These are phyloP conservation scores for Botrytis porri DNA, from an alignment of 2,329 filamentous ascomycete genomes.

Conservation along the genomic window DNA sequence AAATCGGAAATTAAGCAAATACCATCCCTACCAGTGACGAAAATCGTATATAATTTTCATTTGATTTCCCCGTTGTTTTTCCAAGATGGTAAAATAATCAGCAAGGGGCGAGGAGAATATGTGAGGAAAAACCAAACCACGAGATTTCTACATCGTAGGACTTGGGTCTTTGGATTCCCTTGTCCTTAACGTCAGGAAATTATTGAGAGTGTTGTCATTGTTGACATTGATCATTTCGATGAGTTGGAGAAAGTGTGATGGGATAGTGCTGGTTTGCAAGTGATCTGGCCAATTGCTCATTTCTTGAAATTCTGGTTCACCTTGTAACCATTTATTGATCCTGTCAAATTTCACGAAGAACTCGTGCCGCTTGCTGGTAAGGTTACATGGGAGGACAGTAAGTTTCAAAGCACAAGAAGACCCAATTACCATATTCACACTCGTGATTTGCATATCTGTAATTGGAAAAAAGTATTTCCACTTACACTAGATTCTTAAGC, in stretches of 20 bases:
- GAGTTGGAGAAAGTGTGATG: background rate
- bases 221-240: background rate
- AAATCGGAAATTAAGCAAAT: constrained; percentile 5
- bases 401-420: background rate
- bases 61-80: background rate
- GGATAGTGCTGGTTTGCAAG: background rate
- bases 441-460: background rate
- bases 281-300: background rate
- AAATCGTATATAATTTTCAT: background rate
- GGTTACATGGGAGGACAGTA: background rate
- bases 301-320: background rate
- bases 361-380: background rate
- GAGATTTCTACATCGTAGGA: background rate
- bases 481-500: background rate
- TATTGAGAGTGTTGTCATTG: background rate
- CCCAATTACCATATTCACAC: background rate
- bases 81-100: background rate
- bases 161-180: background rate
- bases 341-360: background rate
- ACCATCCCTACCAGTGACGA: constrained; percentile 4
- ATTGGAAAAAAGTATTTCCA: background rate
- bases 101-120: background rate
- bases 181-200: constrained; percentile 10
- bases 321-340: background rate
- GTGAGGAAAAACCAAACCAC: background rate